These are phyloP conservation scores for Solanum virginianum DNA, from an alignment of 257 asterid species.

Conservation along the genomic window DNA sequence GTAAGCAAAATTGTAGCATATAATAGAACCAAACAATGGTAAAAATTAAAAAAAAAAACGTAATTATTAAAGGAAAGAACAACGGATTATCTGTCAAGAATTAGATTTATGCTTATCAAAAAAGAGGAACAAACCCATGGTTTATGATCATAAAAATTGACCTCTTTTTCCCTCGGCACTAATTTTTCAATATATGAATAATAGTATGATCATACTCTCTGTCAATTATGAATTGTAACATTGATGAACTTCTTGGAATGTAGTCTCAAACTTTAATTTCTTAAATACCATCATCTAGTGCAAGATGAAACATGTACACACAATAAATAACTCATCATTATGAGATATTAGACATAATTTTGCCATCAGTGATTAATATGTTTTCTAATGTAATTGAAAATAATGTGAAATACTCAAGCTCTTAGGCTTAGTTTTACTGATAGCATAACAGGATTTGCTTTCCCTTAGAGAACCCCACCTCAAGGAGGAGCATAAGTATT, in stretches of 20 bases:
- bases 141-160: neutral
- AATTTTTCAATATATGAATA: neutral
- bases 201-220: neutral
- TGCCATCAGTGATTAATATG: neutral
- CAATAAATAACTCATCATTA: neutral
- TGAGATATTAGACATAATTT: neutral
- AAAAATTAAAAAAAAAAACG: neutral
- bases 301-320: neutral
- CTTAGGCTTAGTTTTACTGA: neutral
- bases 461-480: neutral
- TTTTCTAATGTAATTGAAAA: neutral
- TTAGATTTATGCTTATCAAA: neutral
- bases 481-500: neutral
- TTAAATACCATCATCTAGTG: neutral
- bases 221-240: neutral
- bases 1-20: neutral
- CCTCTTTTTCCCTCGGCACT: neutral
- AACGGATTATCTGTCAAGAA: neutral
- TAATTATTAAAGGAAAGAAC: neutral
- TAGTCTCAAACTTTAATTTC: neutral
- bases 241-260: neutral
- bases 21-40: neutral
- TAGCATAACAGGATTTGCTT: neutral
- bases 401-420: neutral
- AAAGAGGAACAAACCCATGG: neutral